A percentile compares a stretch with the other conserved stretches of the same genome.
phyloP scores from a whole-genome alignment of 148 eudicot genomes.

The Vaccinium darrowii region DNA sequence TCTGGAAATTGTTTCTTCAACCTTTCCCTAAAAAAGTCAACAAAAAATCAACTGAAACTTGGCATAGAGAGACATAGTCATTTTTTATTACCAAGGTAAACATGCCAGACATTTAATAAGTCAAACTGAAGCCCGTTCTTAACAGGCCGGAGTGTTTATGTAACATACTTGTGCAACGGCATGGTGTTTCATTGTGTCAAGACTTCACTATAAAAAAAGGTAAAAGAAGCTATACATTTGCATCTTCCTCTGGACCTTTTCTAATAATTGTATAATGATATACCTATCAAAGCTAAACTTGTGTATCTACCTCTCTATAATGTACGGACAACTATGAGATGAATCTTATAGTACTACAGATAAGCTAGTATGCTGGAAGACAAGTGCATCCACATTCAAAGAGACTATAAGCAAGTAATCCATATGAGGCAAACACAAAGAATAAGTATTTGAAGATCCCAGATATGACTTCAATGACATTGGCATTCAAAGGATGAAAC shows the following conservation, averaged over 20 bases:
- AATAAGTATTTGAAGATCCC: not conserved
- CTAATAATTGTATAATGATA: not conserved
- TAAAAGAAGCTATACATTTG: not conserved
- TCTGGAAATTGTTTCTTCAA: conserved; percentile 91
- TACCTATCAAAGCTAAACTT: not conserved
- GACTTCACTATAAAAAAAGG: not conserved
- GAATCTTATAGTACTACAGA: not conserved
- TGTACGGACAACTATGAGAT: no score
- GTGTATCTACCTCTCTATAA: not conserved
- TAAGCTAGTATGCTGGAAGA: not conserved
- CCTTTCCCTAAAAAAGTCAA: conserved; percentile 59
- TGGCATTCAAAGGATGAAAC: not conserved
- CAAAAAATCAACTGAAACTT: not conserved
- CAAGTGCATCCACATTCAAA: not conserved
- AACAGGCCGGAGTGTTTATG: not conserved
- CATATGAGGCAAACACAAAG: not conserved
- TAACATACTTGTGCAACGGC: not conserved
- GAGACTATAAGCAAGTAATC: not conserved
- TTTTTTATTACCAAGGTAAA: not conserved
- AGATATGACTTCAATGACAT: not conserved
- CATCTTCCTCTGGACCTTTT: not conserved
- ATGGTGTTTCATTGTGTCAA: not conserved
- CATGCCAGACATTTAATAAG: not conserved
- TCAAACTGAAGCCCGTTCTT: not conserved
- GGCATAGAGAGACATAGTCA: no score